Conservation (phyloP, 345 rosid genomes). For the Melaleuca quinquenervia region DNA sequence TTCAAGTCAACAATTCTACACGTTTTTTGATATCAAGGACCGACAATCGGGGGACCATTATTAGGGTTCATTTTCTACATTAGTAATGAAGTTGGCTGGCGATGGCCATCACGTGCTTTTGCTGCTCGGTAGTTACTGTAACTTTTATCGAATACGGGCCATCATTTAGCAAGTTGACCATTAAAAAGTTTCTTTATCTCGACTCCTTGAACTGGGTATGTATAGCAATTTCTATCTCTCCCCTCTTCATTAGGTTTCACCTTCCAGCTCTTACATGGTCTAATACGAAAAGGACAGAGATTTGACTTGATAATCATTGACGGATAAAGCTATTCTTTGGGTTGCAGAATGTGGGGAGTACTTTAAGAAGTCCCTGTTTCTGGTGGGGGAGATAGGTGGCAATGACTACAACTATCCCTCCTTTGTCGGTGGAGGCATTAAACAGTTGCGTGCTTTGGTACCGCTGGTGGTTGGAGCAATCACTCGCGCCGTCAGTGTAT, state of each 20-base stretch:
- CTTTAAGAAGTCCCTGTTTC: constrained; percentile 42
- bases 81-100: neutral
- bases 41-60: neutral
- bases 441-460: constrained; percentile 17
- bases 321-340: neutral
- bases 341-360: constrained; percentile 31
- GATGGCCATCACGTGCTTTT: neutral
- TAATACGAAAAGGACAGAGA: too few relatives aligned
- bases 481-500: neutral
- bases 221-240: too few relatives aligned
- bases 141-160: neutral
- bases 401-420: constrained; percentile 48
- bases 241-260: too few relatives aligned
- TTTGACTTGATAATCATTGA: neutral
- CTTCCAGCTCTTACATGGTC: too few relatives aligned
- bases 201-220: neutral
- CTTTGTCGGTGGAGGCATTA: constrained; percentile 25
- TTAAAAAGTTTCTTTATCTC: neutral
- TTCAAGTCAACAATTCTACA: neutral
- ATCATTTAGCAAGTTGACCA: neutral
- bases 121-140: neutral
- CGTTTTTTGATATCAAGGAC: neutral
- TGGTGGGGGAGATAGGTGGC: constrained; percentile 66
- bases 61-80: neutral
- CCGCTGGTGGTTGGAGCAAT: constrained; percentile 38